Base-by-base conservation (phyloP, 345 rosid genomes). In the Noccaea bulbosa region DNA sequence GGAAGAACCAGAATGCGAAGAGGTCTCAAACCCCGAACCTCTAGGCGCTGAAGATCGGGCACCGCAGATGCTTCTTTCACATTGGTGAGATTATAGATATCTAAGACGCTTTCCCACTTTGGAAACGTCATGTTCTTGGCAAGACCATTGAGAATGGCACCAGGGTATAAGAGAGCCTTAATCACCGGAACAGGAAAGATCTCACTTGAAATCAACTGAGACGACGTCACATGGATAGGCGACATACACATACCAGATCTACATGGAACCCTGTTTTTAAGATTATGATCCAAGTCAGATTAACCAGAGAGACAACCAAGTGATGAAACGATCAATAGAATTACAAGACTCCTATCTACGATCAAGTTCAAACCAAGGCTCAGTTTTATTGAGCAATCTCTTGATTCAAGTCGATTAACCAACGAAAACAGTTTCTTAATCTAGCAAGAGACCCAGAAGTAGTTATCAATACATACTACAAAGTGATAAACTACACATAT, bases 161-260 rank as follows among this genome's bases (percentile, higher is more conserved):
- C 96, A 39, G 99, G 96, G 72, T 81, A 89, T 52, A 94, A 79
- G 75, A 94, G 90, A 60, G 82, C 85, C 82, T 94, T 89, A 57
- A 91, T 83, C 39, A 71, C 83, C n/a, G 91, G 82, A 69, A 77
- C 82, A 69, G 99, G 99, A 78, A 94, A 87, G 63, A 94, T 81
- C 58, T 94, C 97, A 74, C 99, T 91, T 7, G 97, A 84, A 59
- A 91, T 88, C 85, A 94, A 79, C 81, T 94, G 97, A 51, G 96
- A 94, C 7, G 97, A 89, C 65, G 96, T 91, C 62, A 91, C 96
- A 54, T 94, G 97, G 71, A 91, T 81, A 9, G 97, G 99, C 0
- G 97, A 73, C 5, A 78, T 76, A 78, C 99, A 93, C 89, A 94
- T 83, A 46, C 99, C 95, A 67, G 97, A 80, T 83, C 96, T 81